Conservation (phyloP, 331 rosid species). For the Phaseolus coccineus region DNA sequence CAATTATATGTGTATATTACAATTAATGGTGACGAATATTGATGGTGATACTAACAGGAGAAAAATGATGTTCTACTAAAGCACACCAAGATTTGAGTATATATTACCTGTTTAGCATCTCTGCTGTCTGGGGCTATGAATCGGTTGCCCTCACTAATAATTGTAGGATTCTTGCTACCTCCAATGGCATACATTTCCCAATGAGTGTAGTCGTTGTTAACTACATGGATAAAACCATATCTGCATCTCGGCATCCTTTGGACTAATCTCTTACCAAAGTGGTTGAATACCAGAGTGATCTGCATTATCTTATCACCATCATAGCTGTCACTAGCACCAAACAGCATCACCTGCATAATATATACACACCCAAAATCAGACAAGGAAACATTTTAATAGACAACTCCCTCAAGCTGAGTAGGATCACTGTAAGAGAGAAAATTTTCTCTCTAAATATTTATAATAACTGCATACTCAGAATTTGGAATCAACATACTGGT, state of each 20-base stretch:
- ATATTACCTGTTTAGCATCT: constrained; percentile 59
- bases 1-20: too few species aligned
- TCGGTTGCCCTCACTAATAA: constrained; percentile 87
- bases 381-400: not conserved
- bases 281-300: constrained; percentile 85
- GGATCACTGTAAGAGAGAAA: too few species aligned
- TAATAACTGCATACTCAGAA: too few species aligned
- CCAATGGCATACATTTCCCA: constrained; percentile 98
- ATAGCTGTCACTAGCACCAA: constrained; percentile 73
- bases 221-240: constrained; percentile 77
- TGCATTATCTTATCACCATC: constrained; percentile 68
- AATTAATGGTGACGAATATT: too few species aligned
- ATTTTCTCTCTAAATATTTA: too few species aligned
- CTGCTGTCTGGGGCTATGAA: constrained; percentile 66
- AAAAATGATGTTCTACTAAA: too few species aligned
- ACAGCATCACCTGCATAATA: constrained; percentile 73
- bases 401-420: too few species aligned
- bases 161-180: constrained; percentile 79
- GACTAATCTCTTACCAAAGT: constrained; percentile 74
- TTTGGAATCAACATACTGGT: too few species aligned
- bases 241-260: constrained; percentile 94
- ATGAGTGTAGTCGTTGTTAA: constrained; percentile 85
- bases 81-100: too few species aligned
- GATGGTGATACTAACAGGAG: too few species aligned
- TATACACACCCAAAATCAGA: not conserved